Base-by-base conservation (phyloP, 129 eudicot species). In the Escallonia herrerae region DNA sequence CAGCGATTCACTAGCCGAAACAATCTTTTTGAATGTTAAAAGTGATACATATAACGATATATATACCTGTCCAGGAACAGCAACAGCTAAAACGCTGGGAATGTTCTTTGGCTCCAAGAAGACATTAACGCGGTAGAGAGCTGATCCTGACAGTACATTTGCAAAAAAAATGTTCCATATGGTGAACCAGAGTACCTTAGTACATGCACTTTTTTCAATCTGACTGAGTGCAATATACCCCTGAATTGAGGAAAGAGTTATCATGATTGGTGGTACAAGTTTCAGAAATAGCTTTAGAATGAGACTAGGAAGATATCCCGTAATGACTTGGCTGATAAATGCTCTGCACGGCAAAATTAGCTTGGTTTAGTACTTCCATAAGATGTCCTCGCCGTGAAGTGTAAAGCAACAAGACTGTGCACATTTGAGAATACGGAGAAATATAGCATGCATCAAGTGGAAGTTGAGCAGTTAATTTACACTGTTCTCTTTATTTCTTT, bases 231-330 rank as follows among this genome's bases (percentile, higher is more conserved):
- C 83, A 68, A 83, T 78, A 66, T 78, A 79, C 6, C 98, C 96
- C 80, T 93, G 95, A 66, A 88, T 71, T 9, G 95, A 83, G 47
- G 98, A 88, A 38, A 93, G 77, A 77, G 76, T 57, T 65, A 64
- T 65, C 98, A 93, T 93, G 76, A 80, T 68, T 9, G 95, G 87
- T 40, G 98, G 98, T 67, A 86, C 83, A 56, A 82, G 7, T 13
- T 64, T 53, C 41, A 88, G 73, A 75, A 83, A 93, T 78, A 80
- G 69, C 74, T 86, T 84, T 48, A 88, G 98, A 73, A 93, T 80
- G 15, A 93, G 82, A 81, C 96, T 93, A 4, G 98, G 98, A 48
- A 93, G 89, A 82, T 85, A 93, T 68, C 98, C 98, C 3, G 98
- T 93, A 68, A 93, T 60, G 46, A 93, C 84, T 80, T 81, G 87